These are phyloP conservation scores for Blastobotrys robertii DNA, from an alignment of 805 yeast genomes.

Conservation along the genomic window DNA sequence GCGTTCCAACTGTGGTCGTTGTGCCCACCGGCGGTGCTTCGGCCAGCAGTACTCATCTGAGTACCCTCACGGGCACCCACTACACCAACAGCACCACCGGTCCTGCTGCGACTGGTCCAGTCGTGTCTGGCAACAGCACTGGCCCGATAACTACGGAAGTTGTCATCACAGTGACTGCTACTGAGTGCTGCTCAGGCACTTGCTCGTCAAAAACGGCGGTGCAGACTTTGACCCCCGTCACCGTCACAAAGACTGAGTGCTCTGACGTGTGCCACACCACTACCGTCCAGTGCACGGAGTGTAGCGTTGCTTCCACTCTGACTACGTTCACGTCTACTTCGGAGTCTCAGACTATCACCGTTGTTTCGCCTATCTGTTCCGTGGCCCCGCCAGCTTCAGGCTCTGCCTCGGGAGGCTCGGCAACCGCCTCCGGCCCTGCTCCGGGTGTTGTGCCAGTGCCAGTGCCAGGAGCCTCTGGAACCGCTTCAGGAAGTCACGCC, in stretches of 20 bases:
- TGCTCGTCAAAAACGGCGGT: conserved; percentile 10
- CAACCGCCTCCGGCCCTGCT: background rate
- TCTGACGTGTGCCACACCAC: background rate
- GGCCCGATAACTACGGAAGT: background rate
- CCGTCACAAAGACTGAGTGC: background rate
- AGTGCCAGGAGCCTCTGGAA: background rate
- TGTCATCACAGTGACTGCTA: conserved; percentile 3
- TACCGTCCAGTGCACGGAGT: background rate
- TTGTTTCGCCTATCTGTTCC: background rate
- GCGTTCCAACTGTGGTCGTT: background rate
- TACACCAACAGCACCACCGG: background rate
- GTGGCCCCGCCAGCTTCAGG: background rate
- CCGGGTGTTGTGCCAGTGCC: background rate
- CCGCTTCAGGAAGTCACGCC: background rate
- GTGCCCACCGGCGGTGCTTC: background rate
- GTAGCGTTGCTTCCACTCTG: too few species aligned
- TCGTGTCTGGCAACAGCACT: background rate
- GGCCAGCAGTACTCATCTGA: background rate
- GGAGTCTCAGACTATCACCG: background rate
- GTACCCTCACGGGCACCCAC: too few species aligned
- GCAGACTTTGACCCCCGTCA: conserved; percentile 1
- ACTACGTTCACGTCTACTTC: background rate
- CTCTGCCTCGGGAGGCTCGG: background rate
- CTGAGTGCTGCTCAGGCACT: conserved; percentile 13
- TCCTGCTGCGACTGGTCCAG: background rate